These are phyloP conservation scores for Termitomyces sp. DNA, from an alignment of 768 basidiomycete genomes.

Conservation along the genomic window DNA sequence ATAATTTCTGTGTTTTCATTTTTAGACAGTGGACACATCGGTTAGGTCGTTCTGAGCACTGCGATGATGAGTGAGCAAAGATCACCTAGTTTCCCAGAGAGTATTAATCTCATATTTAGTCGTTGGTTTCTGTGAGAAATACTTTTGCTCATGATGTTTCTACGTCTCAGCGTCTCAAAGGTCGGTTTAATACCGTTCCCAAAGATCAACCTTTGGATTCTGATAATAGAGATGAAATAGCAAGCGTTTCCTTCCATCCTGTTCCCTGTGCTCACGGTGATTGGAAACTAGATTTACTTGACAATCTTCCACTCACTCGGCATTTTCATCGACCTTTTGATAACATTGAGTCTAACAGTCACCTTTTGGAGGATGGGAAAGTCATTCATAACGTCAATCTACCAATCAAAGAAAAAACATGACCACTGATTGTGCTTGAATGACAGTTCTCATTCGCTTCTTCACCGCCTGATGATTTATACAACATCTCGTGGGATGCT, in stretches of 20 bases:
- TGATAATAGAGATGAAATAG: neutral
- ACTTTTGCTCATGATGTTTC: neutral
- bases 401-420: too few relatives aligned
- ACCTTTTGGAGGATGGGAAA: neutral
- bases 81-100: neutral
- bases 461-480: slow-evolving; percentile 8
- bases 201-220: neutral
- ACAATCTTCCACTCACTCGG: slow-evolving; percentile 2
- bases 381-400: neutral
- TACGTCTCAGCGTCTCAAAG: neutral
- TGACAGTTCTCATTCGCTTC: slow-evolving; percentile 3
- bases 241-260: neutral
- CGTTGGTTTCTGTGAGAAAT: neutral
- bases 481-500: slow-evolving; percentile 8
- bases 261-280: neutral
- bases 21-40: too few relatives aligned
- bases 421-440: neutral
- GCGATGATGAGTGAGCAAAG: neutral
- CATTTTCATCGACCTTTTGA: slow-evolving; percentile 4
- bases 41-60: neutral
- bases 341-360: slow-evolving; percentile 1
- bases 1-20: too few relatives aligned
- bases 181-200: neutral
- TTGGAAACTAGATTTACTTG: neutral
- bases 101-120: neutral